Conservation (phyloP, 2,329 filamentous ascomycete species). For the Fusarium aywerte region DNA sequence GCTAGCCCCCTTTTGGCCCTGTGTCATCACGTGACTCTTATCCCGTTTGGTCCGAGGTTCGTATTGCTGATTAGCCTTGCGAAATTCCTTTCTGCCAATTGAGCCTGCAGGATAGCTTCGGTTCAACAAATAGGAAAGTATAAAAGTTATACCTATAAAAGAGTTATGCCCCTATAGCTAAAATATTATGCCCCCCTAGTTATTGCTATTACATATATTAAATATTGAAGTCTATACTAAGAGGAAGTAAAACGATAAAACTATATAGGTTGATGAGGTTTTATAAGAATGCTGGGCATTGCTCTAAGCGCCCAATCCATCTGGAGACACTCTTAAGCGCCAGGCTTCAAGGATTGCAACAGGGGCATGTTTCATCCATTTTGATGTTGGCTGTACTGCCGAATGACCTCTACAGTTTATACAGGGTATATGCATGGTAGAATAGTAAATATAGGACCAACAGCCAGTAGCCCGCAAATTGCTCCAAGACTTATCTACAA, state of each 20-base stretch:
- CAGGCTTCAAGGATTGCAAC: not conserved
- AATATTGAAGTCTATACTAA: not conserved
- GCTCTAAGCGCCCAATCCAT: slow-evolving; percentile 18
- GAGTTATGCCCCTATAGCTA: no score
- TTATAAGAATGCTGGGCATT: not conserved
- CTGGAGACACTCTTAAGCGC: not conserved
- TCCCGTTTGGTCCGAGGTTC: no score
- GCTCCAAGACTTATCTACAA: not conserved
- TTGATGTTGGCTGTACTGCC: not conserved
- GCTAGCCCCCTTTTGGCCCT: no score
- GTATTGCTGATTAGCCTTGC: no score
- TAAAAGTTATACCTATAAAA: no score
- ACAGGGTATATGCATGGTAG: not conserved
- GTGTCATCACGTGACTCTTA: no score
- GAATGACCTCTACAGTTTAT: not conserved
- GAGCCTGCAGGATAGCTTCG: no score
- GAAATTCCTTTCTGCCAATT: no score
- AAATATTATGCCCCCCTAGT: no score
- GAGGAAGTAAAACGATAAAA: not conserved
- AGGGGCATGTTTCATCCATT: slow-evolving; percentile 1
- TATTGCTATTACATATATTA: not conserved
- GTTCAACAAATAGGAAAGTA: no score
- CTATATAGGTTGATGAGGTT: not conserved
- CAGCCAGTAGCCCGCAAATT: not conserved
- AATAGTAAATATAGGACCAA: not conserved